These are phyloP conservation scores for Pisolithus orientalis DNA, from an alignment of 768 basidiomycete genomes.

Conservation along the genomic window DNA sequence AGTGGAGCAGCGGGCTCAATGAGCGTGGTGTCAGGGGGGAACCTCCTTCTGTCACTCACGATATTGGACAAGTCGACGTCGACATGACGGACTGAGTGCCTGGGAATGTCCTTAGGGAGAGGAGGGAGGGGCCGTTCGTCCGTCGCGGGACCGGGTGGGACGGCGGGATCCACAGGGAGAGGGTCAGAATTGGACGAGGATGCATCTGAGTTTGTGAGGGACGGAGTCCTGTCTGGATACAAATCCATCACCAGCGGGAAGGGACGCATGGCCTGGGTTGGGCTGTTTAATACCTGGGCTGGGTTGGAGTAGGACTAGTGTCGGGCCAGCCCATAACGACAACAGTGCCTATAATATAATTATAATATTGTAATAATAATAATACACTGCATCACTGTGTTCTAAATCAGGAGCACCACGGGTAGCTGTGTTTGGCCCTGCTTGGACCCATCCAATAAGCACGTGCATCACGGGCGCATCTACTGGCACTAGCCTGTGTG, in stretches of 20 bases:
- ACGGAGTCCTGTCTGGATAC: constrained; percentile 19
- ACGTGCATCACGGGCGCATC: not conserved
- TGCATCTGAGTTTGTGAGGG: constrained; percentile 22
- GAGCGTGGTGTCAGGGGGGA: not conserved
- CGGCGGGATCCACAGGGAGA: constrained; percentile 5
- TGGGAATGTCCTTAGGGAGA: constrained; percentile 2
- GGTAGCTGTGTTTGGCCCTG: not conserved
- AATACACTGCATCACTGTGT: not conserved
- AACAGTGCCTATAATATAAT: too few relatives aligned
- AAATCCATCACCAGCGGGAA: constrained; percentile 18
- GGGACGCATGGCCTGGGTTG: constrained; percentile 7
- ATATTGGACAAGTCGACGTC: not conserved
- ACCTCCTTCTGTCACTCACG: not conserved
- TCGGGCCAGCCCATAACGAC: too few relatives aligned
- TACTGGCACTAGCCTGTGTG: not conserved
- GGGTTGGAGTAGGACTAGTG: too few relatives aligned
- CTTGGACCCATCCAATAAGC: not conserved
- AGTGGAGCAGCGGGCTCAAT: not conserved
- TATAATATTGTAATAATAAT: not conserved
- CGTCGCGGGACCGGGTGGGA: not conserved
- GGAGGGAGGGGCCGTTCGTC: constrained; percentile 17
- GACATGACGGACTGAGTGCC: not conserved
- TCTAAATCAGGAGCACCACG: not conserved
- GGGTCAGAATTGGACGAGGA: constrained; percentile 17
- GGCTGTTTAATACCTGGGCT: too few relatives aligned